These are phyloP conservation scores for Myriosclerotinia scirpicola DNA, from an alignment of 2,329 filamentous ascomycete genomes.

Conservation along the genomic window DNA sequence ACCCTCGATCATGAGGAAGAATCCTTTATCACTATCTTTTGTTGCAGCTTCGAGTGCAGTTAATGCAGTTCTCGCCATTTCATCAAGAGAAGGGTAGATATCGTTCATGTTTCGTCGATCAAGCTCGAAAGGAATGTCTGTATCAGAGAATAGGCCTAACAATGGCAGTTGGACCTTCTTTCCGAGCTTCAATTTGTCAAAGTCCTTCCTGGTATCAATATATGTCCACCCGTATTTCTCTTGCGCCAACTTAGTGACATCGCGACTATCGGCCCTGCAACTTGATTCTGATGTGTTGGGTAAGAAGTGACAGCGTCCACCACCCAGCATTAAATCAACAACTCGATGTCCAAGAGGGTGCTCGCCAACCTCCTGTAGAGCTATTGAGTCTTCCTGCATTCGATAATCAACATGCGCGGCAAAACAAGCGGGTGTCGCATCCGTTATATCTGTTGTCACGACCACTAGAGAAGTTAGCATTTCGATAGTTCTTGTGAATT, in stretches of 20 bases:
- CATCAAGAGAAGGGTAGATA: conserved; percentile 81
- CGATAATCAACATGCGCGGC: conserved; percentile 81
- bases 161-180: conserved; percentile 67
- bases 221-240: conserved; percentile 79
- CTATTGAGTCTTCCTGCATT: conserved; percentile 84
- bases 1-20: conserved; percentile 98
- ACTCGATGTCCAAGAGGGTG: conserved; percentile 79
- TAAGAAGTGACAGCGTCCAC: conserved; percentile 89
- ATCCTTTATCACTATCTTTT: conserved; percentile 80
- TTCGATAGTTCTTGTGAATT: background rate
- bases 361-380: conserved; percentile 86
- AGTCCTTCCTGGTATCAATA: conserved; percentile 67
- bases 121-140: conserved; percentile 89
- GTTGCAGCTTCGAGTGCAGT: conserved; percentile 79
- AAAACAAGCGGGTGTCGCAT: conserved; percentile 95
- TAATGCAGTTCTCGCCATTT: conserved; percentile 86
- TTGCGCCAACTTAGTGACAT: conserved; percentile 72
- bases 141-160: conserved; percentile 78
- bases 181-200: conserved; percentile 71
- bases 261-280: conserved; percentile 75
- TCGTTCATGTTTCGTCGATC: conserved; percentile 79
- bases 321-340: conserved; percentile 90
- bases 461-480: conserved; percentile 54
- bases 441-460: conserved; percentile 91
- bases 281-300: conserved; percentile 78